phyloP scores from a whole-genome alignment of 148 eudicot genomes.

The Fagopyrum homotropicum region DNA sequence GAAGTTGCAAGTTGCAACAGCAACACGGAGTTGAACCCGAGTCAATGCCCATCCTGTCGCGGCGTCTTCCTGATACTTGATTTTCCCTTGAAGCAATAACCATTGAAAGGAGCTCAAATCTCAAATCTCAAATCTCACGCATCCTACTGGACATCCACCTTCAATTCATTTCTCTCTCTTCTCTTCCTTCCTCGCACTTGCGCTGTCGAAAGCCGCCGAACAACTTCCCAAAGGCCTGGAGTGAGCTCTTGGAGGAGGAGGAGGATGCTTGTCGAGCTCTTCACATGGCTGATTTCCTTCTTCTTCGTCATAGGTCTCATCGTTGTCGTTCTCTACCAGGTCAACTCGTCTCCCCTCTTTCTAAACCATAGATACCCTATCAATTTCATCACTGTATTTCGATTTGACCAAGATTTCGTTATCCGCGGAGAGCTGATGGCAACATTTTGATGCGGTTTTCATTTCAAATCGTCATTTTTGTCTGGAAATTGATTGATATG shows the following conservation, averaged over 20 bases:
- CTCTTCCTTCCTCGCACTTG: constrained; percentile 1
- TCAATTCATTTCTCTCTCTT: neutral
- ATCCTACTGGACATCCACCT: neutral
- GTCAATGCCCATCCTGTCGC: neutral
- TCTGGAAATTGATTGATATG: no score
- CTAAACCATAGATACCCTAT: neutral
- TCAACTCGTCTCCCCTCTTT: constrained; percentile 14
- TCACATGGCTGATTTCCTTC: constrained; percentile 78
- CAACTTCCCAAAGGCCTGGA: neutral
- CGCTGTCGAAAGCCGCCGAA: neutral
- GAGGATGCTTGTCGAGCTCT: constrained; percentile 42
- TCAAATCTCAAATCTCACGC: neutral
- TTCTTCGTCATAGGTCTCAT: constrained; percentile 61
- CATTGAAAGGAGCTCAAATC: neutral
- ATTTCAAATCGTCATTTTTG: no score
- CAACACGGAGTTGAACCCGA: neutral
- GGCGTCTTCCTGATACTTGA: neutral
- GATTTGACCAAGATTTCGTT: neutral
- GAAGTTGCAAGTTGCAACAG: no score
- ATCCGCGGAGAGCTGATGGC: no score
- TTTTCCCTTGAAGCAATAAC: neutral
- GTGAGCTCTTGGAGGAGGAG: neutral
- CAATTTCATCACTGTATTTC: neutral
- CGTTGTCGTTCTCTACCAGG: constrained; percentile 64
- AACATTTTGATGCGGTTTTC: no score